phyloP scores from a whole-genome alignment of 2,329 filamentous ascomycete genomes.

The Emergomyces pasteurianus region DNA sequence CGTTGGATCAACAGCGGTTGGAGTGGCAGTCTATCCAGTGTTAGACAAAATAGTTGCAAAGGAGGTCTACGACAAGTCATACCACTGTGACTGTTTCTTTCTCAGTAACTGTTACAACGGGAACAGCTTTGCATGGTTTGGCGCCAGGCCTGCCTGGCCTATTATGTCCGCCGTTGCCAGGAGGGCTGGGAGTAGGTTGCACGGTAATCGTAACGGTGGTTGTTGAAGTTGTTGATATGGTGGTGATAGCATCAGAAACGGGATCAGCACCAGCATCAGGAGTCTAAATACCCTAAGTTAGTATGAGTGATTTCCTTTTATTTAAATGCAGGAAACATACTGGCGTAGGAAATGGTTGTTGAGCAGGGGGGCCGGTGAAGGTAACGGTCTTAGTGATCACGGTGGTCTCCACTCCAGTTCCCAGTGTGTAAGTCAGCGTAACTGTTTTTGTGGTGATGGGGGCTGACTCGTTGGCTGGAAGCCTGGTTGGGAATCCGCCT shows the following conservation, averaged over 20 bases:
- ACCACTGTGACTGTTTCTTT: conserved; percentile 24
- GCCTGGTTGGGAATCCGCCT: background rate
- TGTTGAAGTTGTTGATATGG: conserved; percentile 18
- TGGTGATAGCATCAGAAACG: conserved; percentile 15
- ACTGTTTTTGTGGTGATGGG: conserved; percentile 13
- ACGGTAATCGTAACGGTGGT: conserved; percentile 16
- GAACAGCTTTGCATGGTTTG: background rate
- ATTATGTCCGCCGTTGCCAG: background rate
- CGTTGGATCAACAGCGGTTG: background rate
- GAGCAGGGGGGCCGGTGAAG: conserved; percentile 18
- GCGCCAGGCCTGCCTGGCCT: background rate
- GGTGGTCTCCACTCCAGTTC: conserved; percentile 22
- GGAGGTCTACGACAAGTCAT: background rate
- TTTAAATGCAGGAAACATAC: background rate
- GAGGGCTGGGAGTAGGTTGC: background rate
- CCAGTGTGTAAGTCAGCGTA: conserved; percentile 30
- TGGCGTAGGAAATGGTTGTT: background rate
- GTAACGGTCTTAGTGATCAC: conserved; percentile 29
- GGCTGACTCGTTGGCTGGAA: background rate
- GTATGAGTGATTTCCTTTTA: background rate
- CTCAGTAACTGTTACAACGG: conserved; percentile 23
- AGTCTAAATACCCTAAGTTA: background rate
- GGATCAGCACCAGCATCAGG: background rate
- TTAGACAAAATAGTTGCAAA: background rate
- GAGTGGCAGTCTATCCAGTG: background rate